Evolutionary conservation across 305 asterid genomes (phyloP), one percentile per base, ranked within the genome.

Genomic region (Coffea humblotiana): DNA sequence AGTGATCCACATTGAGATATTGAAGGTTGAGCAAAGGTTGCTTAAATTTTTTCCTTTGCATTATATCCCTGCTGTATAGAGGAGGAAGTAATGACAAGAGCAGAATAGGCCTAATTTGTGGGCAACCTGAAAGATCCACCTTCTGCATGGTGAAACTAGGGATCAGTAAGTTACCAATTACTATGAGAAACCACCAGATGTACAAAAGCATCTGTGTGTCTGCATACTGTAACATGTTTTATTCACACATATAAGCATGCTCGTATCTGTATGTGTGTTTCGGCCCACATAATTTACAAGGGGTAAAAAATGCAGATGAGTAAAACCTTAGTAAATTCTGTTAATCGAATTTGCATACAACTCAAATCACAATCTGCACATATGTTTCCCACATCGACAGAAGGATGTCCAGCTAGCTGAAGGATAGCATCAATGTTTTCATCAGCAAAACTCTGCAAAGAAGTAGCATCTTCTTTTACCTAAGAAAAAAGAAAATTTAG

Each of bases 91-190:
- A 47, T 74, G 92, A 87, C 60, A 88, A 85, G 80, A 93, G 89
- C 78, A 93, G 90, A 84, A 91, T 80, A 25, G 85, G 80, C 25
- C 88, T 89, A 58, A 91, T 82, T 84, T 92, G 97, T 13, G 96
- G 97, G 90, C 94, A 91, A 80, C 94, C 86, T 23, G 98, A 91
- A 78, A 93, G 87, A 82, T 95, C 99, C 88, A 93, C 76, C 83
- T 85, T 90, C 97, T 95, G 94, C 85, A 83, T 61, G 78, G 81
- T 78, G 75, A 79, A 79, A 72, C 83, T 56, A 70, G 70, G 75
- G 60, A 78, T 67, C 80, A 52, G 79, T 83, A 72, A 81, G 84
- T 56, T 82, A 75, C 64, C 75, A 74, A 81, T 51, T 43, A 56
- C 49, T 29, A 8, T 37, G n/a, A 2, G 12, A 21, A 56, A 47